A percentile compares a stretch with the other conserved stretches of the same genome.
Conservation (phyloP, 2,329 filamentous ascomycete species). For the Xylariaceae sp. region DNA sequence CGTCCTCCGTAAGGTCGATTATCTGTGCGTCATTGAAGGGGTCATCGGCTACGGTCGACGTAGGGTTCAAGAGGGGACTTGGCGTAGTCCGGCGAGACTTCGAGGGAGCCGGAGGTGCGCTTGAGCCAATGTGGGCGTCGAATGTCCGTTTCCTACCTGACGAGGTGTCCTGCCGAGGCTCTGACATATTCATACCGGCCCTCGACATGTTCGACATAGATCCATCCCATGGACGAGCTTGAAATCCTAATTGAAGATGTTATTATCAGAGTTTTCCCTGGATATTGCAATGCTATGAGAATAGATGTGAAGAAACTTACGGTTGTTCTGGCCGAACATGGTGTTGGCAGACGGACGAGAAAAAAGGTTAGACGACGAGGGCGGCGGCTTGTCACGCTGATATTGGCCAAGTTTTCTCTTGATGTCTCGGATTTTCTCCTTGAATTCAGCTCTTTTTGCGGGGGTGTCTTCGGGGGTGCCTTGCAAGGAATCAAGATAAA, state of each 20-base stretch:
- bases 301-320: not conserved
- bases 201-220: not conserved
- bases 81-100: constrained; percentile 42
- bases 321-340: not conserved
- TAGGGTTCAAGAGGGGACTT: constrained; percentile 12
- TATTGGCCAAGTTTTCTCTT: not conserved
- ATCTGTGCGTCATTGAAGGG: constrained; percentile 18
- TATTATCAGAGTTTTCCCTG: not conserved
- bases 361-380: not conserved
- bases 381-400: not conserved
- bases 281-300: not conserved
- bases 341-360: not conserved
- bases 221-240: not conserved
- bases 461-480: not conserved
- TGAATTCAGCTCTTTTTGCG: not conserved
- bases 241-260: not conserved
- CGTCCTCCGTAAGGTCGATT: constrained; percentile 48
- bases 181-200: not conserved
- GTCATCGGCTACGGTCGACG: constrained; percentile 6
- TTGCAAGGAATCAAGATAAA: not conserved
- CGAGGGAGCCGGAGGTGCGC: constrained; percentile 5
- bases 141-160: constrained; percentile 31
- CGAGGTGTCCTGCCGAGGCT: not conserved
- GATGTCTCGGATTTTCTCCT: not conserved
- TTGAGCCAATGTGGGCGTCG: constrained; percentile 26